Conservation (phyloP, 1,139 yeast species). For the Hyphopichia wangnamkhiaoensis region DNA sequence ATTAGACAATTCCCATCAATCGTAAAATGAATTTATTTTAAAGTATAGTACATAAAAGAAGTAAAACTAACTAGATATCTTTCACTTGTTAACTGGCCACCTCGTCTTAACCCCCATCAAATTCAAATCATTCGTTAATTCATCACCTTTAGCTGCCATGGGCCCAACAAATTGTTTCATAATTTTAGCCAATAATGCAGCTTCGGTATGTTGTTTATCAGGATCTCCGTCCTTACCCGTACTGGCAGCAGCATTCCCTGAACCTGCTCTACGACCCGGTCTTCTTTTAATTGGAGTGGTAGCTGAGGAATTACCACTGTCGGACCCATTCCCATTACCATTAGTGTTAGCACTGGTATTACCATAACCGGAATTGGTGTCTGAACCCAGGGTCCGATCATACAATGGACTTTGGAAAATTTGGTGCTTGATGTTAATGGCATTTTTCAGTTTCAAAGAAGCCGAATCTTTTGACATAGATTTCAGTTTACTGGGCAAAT, state of each 20-base stretch:
- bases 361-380: conserved; percentile 37
- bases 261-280: conserved; percentile 19
- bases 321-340: conserved; percentile 17
- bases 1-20: no score
- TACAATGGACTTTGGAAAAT: conserved; percentile 45
- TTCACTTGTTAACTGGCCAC: conserved; percentile 30
- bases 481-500: conserved; percentile 28
- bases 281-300: conserved; percentile 19
- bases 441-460: conserved; percentile 13
- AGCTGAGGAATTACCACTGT: conserved; percentile 12
- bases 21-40: not conserved
- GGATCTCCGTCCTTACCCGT: conserved; percentile 17
- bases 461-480: conserved; percentile 14
- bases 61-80: not conserved
- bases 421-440: conserved; percentile 34
- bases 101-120: conserved; percentile 37
- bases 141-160: conserved; percentile 35
- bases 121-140: conserved; percentile 37
- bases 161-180: conserved; percentile 50
- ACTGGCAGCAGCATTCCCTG: conserved; percentile 11
- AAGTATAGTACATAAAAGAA: not conserved
- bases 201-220: conserved; percentile 34
- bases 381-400: conserved; percentile 46
- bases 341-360: not conserved
- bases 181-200: conserved; percentile 43